These are phyloP conservation scores for Pugionium cornutum DNA, from an alignment of 345 rosid species.

Conservation along the genomic window DNA sequence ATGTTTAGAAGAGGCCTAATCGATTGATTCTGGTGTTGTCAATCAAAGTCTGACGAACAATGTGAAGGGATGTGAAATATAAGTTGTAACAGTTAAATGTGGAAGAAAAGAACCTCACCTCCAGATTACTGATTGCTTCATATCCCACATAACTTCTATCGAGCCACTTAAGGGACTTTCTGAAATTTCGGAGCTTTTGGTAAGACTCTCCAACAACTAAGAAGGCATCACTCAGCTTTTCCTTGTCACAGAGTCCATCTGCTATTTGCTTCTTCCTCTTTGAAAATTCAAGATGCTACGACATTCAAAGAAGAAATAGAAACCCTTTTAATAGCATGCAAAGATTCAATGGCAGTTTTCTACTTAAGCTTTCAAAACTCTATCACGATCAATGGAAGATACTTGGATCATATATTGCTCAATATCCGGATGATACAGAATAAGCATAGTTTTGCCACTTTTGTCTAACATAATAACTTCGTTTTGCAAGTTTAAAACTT, in stretches of 20 bases:
- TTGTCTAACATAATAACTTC: neutral
- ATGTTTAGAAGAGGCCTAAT: slow-evolving; percentile 23
- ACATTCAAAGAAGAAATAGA: slow-evolving; percentile 36
- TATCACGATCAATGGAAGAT: neutral
- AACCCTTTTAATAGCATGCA: slow-evolving; percentile 26
- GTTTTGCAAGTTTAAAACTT: slow-evolving; percentile 17
- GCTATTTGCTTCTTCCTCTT: slow-evolving; percentile 78
- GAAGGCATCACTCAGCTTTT: slow-evolving; percentile 74
- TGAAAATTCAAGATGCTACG: slow-evolving; percentile 75
- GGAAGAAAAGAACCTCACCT: slow-evolving; percentile 53
- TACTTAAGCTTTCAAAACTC: neutral
- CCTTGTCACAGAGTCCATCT: slow-evolving; percentile 75
- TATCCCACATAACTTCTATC: slow-evolving; percentile 64
- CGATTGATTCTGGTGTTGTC: neutral
- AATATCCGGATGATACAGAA: slow-evolving; percentile 11
- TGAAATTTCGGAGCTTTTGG: slow-evolving; percentile 72
- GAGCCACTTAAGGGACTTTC: slow-evolving; percentile 78
- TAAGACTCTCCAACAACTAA: slow-evolving; percentile 85
- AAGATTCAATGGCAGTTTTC: slow-evolving; percentile 8
- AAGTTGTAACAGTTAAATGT: slow-evolving; percentile 6
- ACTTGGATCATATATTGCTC: slow-evolving; percentile 20
- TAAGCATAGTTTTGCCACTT: slow-evolving; percentile 14
- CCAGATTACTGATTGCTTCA: slow-evolving; percentile 72
- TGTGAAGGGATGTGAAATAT: neutral
- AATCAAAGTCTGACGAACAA: slow-evolving; percentile 14